Conservation (phyloP, 2,329 filamentous ascomycete species). For the Cladorrhinum sp. region DNA sequence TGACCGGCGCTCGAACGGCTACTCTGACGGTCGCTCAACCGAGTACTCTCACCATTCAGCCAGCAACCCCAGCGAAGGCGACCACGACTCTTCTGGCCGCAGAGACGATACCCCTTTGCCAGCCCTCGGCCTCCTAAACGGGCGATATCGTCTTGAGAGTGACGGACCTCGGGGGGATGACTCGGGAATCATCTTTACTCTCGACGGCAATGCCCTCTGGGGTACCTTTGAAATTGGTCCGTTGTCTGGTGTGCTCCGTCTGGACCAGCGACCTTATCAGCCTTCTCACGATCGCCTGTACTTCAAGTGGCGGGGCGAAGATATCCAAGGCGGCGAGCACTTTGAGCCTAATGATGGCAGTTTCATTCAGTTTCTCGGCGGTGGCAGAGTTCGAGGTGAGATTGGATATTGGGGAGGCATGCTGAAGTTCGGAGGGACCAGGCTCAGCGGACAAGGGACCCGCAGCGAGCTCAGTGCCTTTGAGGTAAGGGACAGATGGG, state of each 20-base stretch:
- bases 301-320: constrained; percentile 39
- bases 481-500: constrained; percentile 10
- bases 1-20: no score
- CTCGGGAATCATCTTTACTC: constrained; percentile 38
- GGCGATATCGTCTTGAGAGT: constrained; percentile 37
- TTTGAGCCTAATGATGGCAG: constrained; percentile 31
- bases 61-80: no score
- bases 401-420: constrained; percentile 3
- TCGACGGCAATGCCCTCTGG: constrained; percentile 42
- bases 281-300: constrained; percentile 30
- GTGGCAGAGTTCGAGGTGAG: constrained; percentile 35
- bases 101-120: constrained; percentile 20
- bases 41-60: no score
- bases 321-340: constrained; percentile 30
- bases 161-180: constrained; percentile 18
- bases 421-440: constrained; percentile 10
- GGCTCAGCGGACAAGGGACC: constrained; percentile 13
- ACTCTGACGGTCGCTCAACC: no score
- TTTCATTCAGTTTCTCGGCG: constrained; percentile 38
- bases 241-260: constrained; percentile 41
- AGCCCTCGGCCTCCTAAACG: constrained; percentile 42
- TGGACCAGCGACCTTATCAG: constrained; percentile 35
- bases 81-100: constrained; percentile 9
- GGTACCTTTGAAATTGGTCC: constrained; percentile 43
- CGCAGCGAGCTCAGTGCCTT: constrained; percentile 20